phyloP scores from a whole-genome alignment of 2,329 filamentous ascomycete genomes.

The Xylariaceae sp. region DNA sequence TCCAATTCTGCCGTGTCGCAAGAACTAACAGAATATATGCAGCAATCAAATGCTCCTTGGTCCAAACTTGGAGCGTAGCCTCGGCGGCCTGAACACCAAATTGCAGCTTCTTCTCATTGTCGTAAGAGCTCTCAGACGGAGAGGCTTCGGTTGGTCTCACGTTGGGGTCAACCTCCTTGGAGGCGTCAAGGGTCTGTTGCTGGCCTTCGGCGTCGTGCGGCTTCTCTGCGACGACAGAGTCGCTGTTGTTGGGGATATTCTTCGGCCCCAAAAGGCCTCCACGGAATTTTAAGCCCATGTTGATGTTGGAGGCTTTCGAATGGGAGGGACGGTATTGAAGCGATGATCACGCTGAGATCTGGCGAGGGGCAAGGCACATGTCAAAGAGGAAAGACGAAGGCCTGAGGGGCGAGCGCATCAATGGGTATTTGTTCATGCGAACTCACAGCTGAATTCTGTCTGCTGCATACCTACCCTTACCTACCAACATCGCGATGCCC shows the following conservation, averaged over 20 bases:
- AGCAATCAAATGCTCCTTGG: slow-evolving; percentile 9
- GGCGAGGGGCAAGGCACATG: not conserved
- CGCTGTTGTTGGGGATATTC: not conserved
- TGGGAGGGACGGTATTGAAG: not conserved
- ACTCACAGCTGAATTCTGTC: no score
- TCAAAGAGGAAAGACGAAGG: not conserved
- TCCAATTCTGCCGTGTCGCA: not conserved
- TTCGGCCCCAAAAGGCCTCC: slow-evolving; percentile 6
- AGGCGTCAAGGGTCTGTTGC: not conserved
- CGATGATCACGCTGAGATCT: not conserved
- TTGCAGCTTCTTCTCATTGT: slow-evolving; percentile 8
- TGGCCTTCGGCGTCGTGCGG: slow-evolving; percentile 3
- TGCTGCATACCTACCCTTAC: not conserved
- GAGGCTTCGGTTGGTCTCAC: not conserved
- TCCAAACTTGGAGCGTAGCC: slow-evolving; percentile 11
- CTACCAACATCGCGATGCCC: no score
- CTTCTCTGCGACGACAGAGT: slow-evolving; percentile 2
- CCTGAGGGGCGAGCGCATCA: no score
- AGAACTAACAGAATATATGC: slow-evolving; percentile 9
- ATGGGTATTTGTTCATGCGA: no score
- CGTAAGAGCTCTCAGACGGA: not conserved
- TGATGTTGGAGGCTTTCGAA: not conserved
- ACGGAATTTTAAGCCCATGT: slow-evolving; percentile 6
- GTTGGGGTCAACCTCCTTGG: slow-evolving; percentile 3
- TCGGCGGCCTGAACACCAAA: slow-evolving; percentile 10